Percentiles rank a stretch among this genome's conserved stretches.
phyloP scores from a whole-genome alignment of 75 land plant genomes.

The Ceratopteris richardii region DNA sequence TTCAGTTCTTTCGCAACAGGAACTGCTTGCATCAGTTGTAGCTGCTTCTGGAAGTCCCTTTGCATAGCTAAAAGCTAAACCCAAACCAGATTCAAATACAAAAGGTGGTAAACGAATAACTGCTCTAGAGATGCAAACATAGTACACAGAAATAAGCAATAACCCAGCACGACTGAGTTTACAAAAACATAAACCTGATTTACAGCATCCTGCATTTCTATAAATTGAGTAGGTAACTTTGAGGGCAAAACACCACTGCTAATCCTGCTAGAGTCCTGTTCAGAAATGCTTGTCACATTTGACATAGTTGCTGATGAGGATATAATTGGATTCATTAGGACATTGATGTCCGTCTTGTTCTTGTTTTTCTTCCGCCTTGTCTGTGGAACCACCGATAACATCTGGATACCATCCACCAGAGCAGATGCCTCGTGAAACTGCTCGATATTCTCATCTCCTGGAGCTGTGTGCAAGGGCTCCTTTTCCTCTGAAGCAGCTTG shows the following conservation, averaged over 20 bases:
- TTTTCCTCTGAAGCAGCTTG: constrained; percentile 16
- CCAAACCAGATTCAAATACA: not conserved
- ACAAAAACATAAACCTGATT: constrained; percentile 18
- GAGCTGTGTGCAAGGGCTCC: constrained; percentile 15
- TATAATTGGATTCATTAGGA: not conserved
- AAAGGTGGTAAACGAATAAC: constrained; percentile 7
- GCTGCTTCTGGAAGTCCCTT: constrained; percentile 85
- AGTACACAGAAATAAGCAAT: not conserved
- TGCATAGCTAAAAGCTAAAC: constrained; percentile 70
- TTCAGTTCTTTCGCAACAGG: constrained; percentile 85
- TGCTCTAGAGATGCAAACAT: no score
- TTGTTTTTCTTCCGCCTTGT: constrained; percentile 36
- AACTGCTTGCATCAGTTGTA: constrained; percentile 43
- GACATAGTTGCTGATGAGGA: constrained; percentile 6
- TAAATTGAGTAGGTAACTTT: constrained; percentile 11
- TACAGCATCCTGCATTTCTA: constrained; percentile 25
- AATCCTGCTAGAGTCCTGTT: not conserved
- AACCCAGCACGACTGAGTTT: no score
- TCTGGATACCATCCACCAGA: constrained; percentile 22
- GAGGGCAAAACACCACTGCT: not conserved
- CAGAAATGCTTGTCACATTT: constrained; percentile 3
- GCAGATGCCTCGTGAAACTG: constrained; percentile 31
- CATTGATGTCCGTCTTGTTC: constrained; percentile 18
- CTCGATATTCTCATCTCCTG: constrained; percentile 32
- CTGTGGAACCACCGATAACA: constrained; percentile 6